Percentiles rank a stretch among this genome's conserved stretches.
Evolutionary conservation across 495 filamentous ascomycete species (phyloP).

Genomic region (Saxispiralis lemnorum): DNA sequence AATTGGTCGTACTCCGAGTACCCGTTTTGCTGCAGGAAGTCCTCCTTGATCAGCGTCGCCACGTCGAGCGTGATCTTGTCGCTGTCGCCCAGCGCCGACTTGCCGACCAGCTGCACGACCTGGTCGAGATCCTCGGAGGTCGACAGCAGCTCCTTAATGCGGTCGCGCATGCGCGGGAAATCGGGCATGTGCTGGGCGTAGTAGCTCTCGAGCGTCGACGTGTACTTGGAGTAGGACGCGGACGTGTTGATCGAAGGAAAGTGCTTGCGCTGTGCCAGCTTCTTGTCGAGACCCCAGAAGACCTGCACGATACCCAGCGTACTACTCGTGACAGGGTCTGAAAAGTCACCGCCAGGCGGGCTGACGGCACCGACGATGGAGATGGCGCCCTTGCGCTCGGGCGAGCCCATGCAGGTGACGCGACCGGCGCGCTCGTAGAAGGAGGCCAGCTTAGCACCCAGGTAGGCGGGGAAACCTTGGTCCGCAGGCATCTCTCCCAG

Average conservation of each 20-base stretch:
- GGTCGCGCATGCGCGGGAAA: conserved; percentile 80
- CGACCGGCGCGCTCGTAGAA: conserved; percentile 98
- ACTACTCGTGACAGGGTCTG: conserved; percentile 85
- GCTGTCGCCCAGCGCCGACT: conserved; percentile 83
- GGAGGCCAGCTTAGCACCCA: conserved; percentile 87
- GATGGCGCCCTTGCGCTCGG: conserved; percentile 73
- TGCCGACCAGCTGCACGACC: conserved; percentile 95
- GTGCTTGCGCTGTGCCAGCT: conserved; percentile 95
- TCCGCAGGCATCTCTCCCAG: conserved; percentile 99
- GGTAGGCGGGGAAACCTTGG: conserved; percentile 96
- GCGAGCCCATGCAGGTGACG: conserved; percentile 69
- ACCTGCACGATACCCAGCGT: conserved; percentile 97
- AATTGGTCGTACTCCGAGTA: conserved; percentile 98
- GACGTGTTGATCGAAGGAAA: conserved; percentile 98
- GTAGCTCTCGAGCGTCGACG: conserved; percentile 64
- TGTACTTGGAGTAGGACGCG: conserved; percentile 95
- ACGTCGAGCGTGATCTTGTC: conserved; percentile 98
- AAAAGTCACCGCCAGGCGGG: conserved; percentile 96
- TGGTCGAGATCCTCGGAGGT: conserved; percentile 96
- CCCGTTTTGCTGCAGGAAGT: conserved; percentile 98
- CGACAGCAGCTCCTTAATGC: conserved; percentile 78
- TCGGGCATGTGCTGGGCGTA: conserved; percentile 87
- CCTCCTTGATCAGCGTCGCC: conserved; percentile 82
- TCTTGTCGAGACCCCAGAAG: conserved; percentile 99
- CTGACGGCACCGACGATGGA: conserved; percentile 97